Evolutionary conservation across 2,329 filamentous ascomycete genomes (phyloP).

Genomic region (Remersonia thermophila): DNA sequence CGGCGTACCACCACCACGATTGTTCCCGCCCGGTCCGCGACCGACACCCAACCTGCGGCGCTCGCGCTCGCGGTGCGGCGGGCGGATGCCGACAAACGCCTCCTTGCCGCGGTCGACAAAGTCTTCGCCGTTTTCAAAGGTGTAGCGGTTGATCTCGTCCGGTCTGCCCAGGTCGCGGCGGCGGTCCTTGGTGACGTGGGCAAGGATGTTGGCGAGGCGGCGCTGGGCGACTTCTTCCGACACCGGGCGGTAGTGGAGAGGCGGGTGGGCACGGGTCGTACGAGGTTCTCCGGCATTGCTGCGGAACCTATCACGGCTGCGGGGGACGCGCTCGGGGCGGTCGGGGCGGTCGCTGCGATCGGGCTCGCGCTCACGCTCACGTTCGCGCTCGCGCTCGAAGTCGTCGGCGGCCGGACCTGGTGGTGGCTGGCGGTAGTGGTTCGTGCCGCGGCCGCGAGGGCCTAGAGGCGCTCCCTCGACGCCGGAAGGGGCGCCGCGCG

Average conservation of each 20-base stretch:
- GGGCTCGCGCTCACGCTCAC: background rate
- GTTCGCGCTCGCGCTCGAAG: conserved; percentile 5
- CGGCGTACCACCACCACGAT: background rate
- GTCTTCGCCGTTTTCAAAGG: conserved; percentile 52
- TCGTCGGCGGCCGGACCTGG: conserved; percentile 3
- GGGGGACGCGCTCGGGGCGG: no score
- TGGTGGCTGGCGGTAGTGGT: conserved; percentile 10
- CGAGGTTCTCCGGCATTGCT: conserved; percentile 8
- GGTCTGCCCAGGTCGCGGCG: conserved; percentile 32
- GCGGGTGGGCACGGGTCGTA: conserved; percentile 30
- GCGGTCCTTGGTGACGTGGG: conserved; percentile 32
- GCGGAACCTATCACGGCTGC: no score
- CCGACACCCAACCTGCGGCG: conserved; percentile 22
- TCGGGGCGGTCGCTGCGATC: no score
- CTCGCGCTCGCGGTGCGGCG: conserved; percentile 40
- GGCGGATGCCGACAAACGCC: conserved; percentile 51
- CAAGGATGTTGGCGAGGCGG: conserved; percentile 47
- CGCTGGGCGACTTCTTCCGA: conserved; percentile 48
- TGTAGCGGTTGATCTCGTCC: conserved; percentile 56
- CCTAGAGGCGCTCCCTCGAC: conserved; percentile 19
- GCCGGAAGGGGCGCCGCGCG: conserved; percentile 5
- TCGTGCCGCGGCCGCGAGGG: conserved; percentile 16
- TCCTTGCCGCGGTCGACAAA: conserved; percentile 65
- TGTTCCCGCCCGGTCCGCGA: conserved; percentile 17
- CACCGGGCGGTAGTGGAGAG: conserved; percentile 43